These are phyloP conservation scores for Hansenula lynferdii DNA, from an alignment of 1,139 yeast genomes.

Conservation along the genomic window DNA sequence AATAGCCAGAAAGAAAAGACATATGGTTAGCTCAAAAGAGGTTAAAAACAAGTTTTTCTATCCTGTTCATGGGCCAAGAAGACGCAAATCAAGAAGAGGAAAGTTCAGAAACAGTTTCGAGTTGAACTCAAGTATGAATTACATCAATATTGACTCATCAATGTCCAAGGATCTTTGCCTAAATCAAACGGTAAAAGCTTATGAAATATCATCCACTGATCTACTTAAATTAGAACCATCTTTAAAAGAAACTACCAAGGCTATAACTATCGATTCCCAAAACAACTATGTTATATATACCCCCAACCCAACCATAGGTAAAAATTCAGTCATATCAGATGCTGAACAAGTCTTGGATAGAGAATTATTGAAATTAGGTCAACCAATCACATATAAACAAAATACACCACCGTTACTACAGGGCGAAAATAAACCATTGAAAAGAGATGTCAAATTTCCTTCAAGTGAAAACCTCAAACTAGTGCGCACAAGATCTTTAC, in stretches of 20 bases:
- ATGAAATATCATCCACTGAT: constrained; percentile 7
- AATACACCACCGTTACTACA: constrained; percentile 6
- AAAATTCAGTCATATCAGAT: constrained; percentile 15
- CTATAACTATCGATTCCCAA: constrained; percentile 20
- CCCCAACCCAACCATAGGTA: constrained; percentile 15
- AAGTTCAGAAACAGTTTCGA: constrained; percentile 20
- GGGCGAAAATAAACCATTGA: constrained; percentile 8
- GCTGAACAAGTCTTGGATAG: constrained; percentile 16
- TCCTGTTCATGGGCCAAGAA: constrained; percentile 20
- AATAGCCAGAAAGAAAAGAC: constrained; percentile 12
- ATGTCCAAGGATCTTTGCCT: constrained; percentile 19
- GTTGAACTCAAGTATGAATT: constrained; percentile 17
- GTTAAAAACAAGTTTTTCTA: constrained; percentile 14
- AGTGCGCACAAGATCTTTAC: constrained; percentile 17
- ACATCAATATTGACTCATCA: constrained; percentile 16
- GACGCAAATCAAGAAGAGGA: constrained; percentile 16
- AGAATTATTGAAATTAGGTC: constrained; percentile 15
- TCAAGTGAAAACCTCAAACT: constrained; percentile 8
- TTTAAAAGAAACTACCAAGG: constrained; percentile 9
- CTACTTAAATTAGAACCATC: constrained; percentile 13
- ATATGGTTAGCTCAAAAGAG: constrained; percentile 18
- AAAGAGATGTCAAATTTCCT: constrained; percentile 14
- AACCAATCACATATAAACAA: constrained; percentile 4
- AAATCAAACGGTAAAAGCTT: constrained; percentile 13
- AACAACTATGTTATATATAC: constrained; percentile 21